Base-by-base conservation (phyloP, 192 early-diverging fungal genomes). In the Coemansia sp. region DNA sequence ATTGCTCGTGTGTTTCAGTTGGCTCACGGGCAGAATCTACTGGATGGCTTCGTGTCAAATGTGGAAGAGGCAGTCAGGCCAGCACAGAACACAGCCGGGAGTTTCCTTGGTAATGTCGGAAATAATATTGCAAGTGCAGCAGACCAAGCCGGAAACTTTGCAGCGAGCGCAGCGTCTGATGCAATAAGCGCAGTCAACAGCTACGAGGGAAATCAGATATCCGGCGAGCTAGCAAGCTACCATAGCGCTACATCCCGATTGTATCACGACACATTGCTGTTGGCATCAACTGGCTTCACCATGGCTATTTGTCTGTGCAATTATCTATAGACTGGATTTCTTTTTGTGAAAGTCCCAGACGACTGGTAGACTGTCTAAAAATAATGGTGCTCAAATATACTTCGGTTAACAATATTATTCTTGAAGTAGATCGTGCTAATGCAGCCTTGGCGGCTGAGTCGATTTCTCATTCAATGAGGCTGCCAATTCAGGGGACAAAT, bases 171-270 rank as follows among this genome's bases (percentile, higher is more conserved):
- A 4, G 69, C 66, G 9, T 50, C 75, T 10, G 28, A 72, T 32
- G 65, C 54, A 14, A 50, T 62, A 5, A 47, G 41, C 21, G 50
- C 54, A 6, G 50, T 68, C 0, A 72, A 65, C 28, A 60, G 54
- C 47, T 18, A 59, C 51, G 67, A 73, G 32, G 51, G 66, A 19
- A 58, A 25, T 55, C 50, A 68, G 41, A 68, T 78, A 32, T 48
- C 62, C 4, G 41, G 60, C 0, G 66, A 78, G 34, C 66, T 78
- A 27, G 69, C 70, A 16, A 69, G 55, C 50, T 78, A 69, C 31
- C 59, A 78, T 38, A 67, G 38, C 44, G 28, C 5, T 16, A 54
- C 38, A 44, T 44, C 38, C 12, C 9, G 38, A 44, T 44, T 44
- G 38, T 44, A 44, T 16, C 38, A 16, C 14, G 14, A 44, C 38